Evolutionary conservation across 2,329 filamentous ascomycete species (phyloP), one percentile per base, ranked within the genome.

Genomic region (Hypoxylon sp.): DNA sequence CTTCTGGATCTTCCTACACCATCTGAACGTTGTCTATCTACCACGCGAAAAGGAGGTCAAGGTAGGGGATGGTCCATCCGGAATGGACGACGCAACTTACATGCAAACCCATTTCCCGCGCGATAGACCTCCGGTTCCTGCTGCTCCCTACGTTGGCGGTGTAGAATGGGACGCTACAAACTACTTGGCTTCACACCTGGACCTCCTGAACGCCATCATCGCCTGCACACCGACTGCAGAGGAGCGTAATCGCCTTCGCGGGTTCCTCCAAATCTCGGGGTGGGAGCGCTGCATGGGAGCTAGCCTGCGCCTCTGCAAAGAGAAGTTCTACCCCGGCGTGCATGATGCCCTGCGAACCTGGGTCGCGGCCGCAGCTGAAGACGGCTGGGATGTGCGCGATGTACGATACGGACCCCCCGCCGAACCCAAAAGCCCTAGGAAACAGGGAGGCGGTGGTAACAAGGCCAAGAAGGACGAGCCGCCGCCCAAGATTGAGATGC

Each of bases 161-260:
- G 95, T 98, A 8, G 95, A 99, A 78, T 98, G 95, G 95, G 95
- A 98, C 75, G 95, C 95, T 2, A 98, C 95, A 8, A 97, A 97
- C 78, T 98, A 98, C 76, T 84, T 98, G 10, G 93, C 94, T 17
- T 92, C 91, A 0, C 94, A 99, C 73, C 84, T 99, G 8, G 95
- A 98, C 73, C 88, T 99, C 10, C 80, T 98, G 71, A 99, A 98
- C 73, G 94, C 93, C 28, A 87, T 98, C 59, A 80, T 98, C 59
- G 92, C 94, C 0, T 94, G 90, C 61, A 85, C 95, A 0, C 90
- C 92, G 0, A 89, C 89, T 0, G 71, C 75, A 1, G 78, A 85
- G 22, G 89, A 91, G 60, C 91, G 95, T 62, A 97, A 97, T 77
- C 75, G 79, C 0, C 84, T 98, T 10, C 90, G 95, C n/a, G 82